phyloP scores from a whole-genome alignment of 257 asterid species.

The Gynochthodes officinalis region DNA sequence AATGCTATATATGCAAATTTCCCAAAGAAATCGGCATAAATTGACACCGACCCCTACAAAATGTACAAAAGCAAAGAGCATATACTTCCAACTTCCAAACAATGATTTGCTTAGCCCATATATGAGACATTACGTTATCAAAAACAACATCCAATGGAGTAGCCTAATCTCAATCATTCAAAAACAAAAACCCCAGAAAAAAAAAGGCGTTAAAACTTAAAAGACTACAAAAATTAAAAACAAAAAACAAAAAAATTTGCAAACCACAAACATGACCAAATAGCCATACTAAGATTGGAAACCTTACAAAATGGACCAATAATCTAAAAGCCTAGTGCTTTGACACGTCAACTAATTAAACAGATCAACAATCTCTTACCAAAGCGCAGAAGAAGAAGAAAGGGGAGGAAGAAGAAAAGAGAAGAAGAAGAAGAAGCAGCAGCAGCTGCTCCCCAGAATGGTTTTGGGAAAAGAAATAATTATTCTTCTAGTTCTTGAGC shows the following conservation, averaged over 20 bases:
- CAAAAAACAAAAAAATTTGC: neutral
- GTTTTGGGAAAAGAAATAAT: constrained; percentile 9
- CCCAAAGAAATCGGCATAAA: no score
- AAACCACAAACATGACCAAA: constrained; percentile 13
- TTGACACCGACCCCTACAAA: no score
- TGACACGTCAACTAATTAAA: constrained; percentile 34
- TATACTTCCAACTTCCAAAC: no score
- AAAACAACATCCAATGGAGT: neutral
- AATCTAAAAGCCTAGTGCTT: constrained; percentile 11
- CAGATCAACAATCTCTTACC: constrained; percentile 11
- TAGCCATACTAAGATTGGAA: constrained; percentile 13
- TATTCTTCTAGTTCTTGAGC: constrained; percentile 38
- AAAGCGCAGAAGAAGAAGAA: neutral
- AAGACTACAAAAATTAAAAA: neutral
- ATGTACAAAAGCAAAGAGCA: neutral
- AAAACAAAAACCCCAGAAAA: constrained; percentile 10
- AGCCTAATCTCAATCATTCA: neutral
- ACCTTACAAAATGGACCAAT: constrained; percentile 1
- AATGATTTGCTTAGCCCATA: neutral
- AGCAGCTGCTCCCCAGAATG: neutral
- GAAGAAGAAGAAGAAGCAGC: neutral
- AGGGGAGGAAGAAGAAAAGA: neutral
- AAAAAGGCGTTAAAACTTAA: no score
- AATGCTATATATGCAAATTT: no score
- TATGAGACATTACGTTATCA: neutral